These are phyloP conservation scores for Diplodia mutila DNA, from an alignment of 2,329 filamentous ascomycete genomes.

Conservation along the genomic window DNA sequence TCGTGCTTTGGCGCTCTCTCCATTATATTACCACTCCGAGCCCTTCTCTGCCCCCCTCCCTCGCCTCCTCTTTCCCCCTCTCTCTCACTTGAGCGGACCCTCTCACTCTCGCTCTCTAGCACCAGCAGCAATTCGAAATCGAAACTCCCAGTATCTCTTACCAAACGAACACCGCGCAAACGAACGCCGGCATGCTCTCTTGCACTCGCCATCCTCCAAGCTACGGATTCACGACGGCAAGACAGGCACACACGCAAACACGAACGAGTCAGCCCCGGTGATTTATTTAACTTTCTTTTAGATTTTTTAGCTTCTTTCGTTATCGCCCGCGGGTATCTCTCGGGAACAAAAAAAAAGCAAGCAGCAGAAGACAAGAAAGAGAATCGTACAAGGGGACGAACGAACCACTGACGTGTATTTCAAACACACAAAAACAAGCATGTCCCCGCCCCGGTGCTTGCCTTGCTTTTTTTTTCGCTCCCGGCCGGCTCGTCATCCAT, in stretches of 20 bases:
- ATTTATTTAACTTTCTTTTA: background rate
- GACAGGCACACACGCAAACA: background rate
- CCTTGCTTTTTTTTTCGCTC: background rate
- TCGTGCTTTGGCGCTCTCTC: background rate
- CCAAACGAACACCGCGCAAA: background rate
- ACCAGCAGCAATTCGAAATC: background rate
- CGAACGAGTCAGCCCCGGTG: background rate
- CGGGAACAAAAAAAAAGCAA: too few relatives aligned
- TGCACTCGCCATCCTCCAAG: background rate
- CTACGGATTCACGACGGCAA: background rate
- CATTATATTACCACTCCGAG: background rate
- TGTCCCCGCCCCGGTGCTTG: background rate
- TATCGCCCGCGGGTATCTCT: constrained; percentile 7
- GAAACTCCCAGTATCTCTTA: background rate
- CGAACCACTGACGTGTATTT: background rate
- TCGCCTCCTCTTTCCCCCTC: background rate
- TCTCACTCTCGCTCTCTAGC: background rate
- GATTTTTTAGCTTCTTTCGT: constrained; percentile 3
- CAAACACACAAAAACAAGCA: background rate
- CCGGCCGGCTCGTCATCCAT: background rate
- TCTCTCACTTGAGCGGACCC: background rate
- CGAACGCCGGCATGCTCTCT: too few relatives aligned
- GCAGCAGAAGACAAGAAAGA: background rate
- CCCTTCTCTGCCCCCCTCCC: background rate
- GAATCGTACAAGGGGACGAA: background rate